Percentiles rank a stretch among this genome's conserved stretches.
Conservation (phyloP, 495 filamentous ascomycete species). For the Choiromyces venosus region DNA sequence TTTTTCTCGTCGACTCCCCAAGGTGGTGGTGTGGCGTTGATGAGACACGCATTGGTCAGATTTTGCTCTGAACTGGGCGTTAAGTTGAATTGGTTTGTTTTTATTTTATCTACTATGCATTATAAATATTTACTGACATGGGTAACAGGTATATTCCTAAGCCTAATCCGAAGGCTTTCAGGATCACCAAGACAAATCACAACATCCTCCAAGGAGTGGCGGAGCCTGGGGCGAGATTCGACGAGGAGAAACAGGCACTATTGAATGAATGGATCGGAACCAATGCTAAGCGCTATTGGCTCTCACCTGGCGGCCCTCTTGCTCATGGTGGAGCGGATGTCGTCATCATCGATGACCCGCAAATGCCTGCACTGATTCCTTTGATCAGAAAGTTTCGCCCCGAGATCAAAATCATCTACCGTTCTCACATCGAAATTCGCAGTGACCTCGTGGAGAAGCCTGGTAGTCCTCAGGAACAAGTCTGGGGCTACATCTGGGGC, state of each 20-base stretch:
- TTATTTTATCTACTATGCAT: slow-evolving; percentile 17
- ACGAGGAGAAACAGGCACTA: slow-evolving; percentile 51
- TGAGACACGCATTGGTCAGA: slow-evolving; percentile 77
- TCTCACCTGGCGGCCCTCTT: slow-evolving; percentile 61
- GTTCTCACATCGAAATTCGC: slow-evolving; percentile 80
- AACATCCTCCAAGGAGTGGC: slow-evolving; percentile 87
- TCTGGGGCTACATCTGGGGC: slow-evolving; percentile 74
- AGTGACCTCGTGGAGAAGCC: slow-evolving; percentile 61
- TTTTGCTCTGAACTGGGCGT: slow-evolving; percentile 65
- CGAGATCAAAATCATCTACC: slow-evolving; percentile 70
- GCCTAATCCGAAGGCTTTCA: slow-evolving; percentile 75
- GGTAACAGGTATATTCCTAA: slow-evolving; percentile 65
- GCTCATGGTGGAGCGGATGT: slow-evolving; percentile 75
- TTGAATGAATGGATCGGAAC: slow-evolving; percentile 70
- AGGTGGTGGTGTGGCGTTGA: slow-evolving; percentile 80
- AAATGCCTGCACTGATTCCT: slow-evolving; percentile 78
- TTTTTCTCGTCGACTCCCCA: slow-evolving; percentile 85
- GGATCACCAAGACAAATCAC: slow-evolving; percentile 84
- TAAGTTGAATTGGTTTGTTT: slow-evolving; percentile 68
- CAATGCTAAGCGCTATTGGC: slow-evolving; percentile 75
- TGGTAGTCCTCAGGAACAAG: slow-evolving; percentile 63
- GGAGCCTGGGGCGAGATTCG: slow-evolving; percentile 57
- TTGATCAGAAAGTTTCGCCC: slow-evolving; percentile 68
- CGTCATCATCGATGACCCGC: slow-evolving; percentile 75
- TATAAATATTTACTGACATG: slow-evolving; percentile 9